Percentiles rank a stretch among this genome's conserved stretches.
Evolutionary conservation across 192 early-diverging fungal species (phyloP).

Genomic region (Haplosporangium gracile): DNA sequence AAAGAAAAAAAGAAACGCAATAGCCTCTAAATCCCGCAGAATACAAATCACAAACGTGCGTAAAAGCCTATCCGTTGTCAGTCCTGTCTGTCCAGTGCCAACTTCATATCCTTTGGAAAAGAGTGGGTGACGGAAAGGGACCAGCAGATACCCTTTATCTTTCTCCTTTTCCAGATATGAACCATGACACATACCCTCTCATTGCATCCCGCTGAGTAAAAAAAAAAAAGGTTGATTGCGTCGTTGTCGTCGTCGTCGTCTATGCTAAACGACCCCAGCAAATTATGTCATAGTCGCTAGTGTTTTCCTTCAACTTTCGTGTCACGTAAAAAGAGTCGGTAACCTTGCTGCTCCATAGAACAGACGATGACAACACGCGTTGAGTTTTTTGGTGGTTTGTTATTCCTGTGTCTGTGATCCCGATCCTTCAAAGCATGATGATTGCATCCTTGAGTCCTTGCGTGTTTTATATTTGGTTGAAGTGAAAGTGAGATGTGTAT

Average conservation of each 20-base stretch:
- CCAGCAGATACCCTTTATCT: too few relatives aligned
- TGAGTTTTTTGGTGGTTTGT: background rate
- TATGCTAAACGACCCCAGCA: background rate
- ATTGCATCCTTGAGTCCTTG: background rate
- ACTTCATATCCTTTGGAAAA: too few relatives aligned
- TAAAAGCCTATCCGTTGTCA: background rate
- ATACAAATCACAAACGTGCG: background rate
- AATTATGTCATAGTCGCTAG: background rate
- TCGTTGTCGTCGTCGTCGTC: background rate
- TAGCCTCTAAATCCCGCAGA: background rate
- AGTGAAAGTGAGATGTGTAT: background rate
- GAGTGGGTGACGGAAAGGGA: too few relatives aligned
- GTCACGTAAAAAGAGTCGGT: background rate
- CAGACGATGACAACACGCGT: background rate
- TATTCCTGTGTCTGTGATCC: background rate
- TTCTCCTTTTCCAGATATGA: background rate
- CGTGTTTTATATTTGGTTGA: background rate
- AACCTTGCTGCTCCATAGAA: background rate
- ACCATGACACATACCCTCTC: too few relatives aligned
- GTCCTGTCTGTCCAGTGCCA: background rate
- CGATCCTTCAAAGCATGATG: background rate
- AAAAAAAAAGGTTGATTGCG: background rate
- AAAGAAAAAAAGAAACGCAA: background rate
- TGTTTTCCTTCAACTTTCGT: background rate
- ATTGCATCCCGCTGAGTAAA: background rate